Conservation (phyloP, 176 grass and related monocot genomes). For the Eleusine coracana region DNA sequence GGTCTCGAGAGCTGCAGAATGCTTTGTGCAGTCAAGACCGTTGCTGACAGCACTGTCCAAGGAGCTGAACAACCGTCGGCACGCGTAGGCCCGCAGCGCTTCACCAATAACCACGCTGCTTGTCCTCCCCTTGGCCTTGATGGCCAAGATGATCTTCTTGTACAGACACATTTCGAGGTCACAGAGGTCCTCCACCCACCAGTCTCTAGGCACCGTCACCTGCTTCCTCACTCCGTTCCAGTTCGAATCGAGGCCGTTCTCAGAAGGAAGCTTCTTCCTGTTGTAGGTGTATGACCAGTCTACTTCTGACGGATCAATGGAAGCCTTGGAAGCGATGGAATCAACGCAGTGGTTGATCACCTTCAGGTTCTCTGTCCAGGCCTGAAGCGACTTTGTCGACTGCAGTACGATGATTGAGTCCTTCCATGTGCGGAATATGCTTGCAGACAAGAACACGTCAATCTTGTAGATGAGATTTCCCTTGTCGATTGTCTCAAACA, state of each 20-base stretch:
- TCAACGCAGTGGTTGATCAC: constrained; percentile 76
- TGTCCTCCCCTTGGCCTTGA: constrained; percentile 64
- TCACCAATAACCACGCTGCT: constrained; percentile 64
- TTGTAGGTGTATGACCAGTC: constrained; percentile 99
- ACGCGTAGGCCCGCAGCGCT: constrained; percentile 74
- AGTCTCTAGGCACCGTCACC: constrained; percentile 67
- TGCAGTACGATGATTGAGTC: constrained; percentile 92
- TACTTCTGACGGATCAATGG: constrained; percentile 77
- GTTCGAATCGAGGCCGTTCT: constrained; percentile 59
- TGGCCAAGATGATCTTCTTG: constrained; percentile 67
- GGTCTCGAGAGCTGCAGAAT: constrained; percentile 53
- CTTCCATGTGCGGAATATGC: constrained; percentile 90
- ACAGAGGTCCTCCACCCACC: constrained; percentile 99
- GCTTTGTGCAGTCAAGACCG: constrained; percentile 51
- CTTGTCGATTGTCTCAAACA: constrained; percentile 82
- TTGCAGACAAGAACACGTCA: constrained; percentile 81
- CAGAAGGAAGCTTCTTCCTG: constrained; percentile 74
- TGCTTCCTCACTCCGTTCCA: constrained; percentile 90
- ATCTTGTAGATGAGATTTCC: constrained; percentile 98
- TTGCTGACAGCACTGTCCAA: constrained; percentile 51
- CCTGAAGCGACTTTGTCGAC: constrained; percentile 68
- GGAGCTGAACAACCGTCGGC: constrained; percentile 62
- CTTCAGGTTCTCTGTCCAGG: constrained; percentile 76
- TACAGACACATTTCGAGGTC: constrained; percentile 86
- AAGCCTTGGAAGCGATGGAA: constrained; percentile 67